Evolutionary conservation across 2,329 filamentous ascomycete species (phyloP).

Genomic region (Geosmithia putterillii): DNA sequence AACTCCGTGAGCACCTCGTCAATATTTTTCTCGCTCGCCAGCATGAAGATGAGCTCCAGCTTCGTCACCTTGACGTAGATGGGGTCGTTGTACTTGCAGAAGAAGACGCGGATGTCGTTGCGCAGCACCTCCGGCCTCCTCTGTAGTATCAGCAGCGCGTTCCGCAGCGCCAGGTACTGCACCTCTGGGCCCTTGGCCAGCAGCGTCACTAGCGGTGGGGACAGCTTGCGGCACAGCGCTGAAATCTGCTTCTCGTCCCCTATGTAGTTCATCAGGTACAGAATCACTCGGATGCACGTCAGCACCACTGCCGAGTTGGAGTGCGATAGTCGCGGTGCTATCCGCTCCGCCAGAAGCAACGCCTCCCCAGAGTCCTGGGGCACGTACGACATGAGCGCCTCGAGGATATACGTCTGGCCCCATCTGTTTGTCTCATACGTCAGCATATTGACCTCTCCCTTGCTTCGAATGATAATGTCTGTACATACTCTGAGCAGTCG

Average conservation of each 20-base stretch:
- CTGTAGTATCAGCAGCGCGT: conserved; percentile 88
- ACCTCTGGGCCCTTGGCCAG: conserved; percentile 95
- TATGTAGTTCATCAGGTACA: conserved; percentile 99
- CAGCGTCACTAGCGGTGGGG: conserved; percentile 85
- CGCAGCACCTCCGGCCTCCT: conserved; percentile 82
- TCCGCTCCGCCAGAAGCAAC: conserved; percentile 78
- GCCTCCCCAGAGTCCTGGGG: conserved; percentile 86
- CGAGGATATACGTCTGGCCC: conserved; percentile 97
- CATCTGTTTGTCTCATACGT: conserved; percentile 44
- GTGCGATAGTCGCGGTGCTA: conserved; percentile 89
- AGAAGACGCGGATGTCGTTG: conserved; percentile 97
- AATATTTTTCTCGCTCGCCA: conserved; percentile 91
- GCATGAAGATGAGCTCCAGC: conserved; percentile 96
- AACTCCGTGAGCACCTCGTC: conserved; percentile 88
- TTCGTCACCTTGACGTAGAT: conserved; percentile 99
- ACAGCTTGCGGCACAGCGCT: conserved; percentile 80
- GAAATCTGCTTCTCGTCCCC: conserved; percentile 80
- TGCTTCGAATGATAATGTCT: not conserved
- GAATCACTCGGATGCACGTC: conserved; percentile 88
- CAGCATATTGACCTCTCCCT: not conserved
- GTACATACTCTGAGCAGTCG: conserved; percentile 85
- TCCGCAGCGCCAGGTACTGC: conserved; percentile 91
- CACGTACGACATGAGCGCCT: conserved; percentile 95
- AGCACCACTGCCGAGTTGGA: conserved; percentile 94
- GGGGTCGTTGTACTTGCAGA: conserved; percentile 99